These are phyloP conservation scores for Trichothecium sympodiale DNA, from an alignment of 2,329 filamentous ascomycete species.

Conservation along the genomic window DNA sequence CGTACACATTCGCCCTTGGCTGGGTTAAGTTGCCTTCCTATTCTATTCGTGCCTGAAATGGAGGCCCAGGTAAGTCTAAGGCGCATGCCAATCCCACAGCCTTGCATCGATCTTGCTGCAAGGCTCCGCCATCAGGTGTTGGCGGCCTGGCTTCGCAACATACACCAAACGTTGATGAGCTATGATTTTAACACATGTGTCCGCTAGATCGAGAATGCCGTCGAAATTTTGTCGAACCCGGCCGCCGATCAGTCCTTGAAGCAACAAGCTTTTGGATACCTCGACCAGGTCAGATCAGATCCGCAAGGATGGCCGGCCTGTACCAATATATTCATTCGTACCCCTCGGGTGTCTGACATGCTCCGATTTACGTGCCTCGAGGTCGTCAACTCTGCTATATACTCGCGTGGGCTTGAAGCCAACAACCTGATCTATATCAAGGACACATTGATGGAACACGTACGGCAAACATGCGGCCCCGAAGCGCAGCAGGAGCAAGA, in stretches of 20 bases:
- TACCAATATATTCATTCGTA: slow-evolving; percentile 71
- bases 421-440: slow-evolving; percentile 66
- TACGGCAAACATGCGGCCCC: slow-evolving; percentile 62
- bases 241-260: slow-evolving; percentile 65
- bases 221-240: slow-evolving; percentile 85
- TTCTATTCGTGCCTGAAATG: slow-evolving; percentile 1
- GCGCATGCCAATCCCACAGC: slow-evolving; percentile 4
- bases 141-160: too few species aligned
- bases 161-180: slow-evolving; percentile 4
- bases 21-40: too few species aligned
- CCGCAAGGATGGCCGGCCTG: slow-evolving; percentile 86
- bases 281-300: slow-evolving; percentile 68
- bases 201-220: slow-evolving; percentile 77
- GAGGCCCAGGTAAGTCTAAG: slow-evolving; percentile 2
- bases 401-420: slow-evolving; percentile 64
- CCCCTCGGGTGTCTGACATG: slow-evolving; percentile 66
- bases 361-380: slow-evolving; percentile 85
- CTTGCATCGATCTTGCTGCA: not conserved
- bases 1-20: not conserved
- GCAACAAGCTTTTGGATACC: slow-evolving; percentile 71
- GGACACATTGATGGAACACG: slow-evolving; percentile 71
- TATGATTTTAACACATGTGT: slow-evolving; percentile 6
- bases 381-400: slow-evolving; percentile 83
- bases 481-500: slow-evolving; percentile 52
- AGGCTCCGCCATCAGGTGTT: slow-evolving; percentile 1